phyloP scores from a whole-genome alignment of 2,329 filamentous ascomycete genomes.

The Stemphylium lycopersici region DNA sequence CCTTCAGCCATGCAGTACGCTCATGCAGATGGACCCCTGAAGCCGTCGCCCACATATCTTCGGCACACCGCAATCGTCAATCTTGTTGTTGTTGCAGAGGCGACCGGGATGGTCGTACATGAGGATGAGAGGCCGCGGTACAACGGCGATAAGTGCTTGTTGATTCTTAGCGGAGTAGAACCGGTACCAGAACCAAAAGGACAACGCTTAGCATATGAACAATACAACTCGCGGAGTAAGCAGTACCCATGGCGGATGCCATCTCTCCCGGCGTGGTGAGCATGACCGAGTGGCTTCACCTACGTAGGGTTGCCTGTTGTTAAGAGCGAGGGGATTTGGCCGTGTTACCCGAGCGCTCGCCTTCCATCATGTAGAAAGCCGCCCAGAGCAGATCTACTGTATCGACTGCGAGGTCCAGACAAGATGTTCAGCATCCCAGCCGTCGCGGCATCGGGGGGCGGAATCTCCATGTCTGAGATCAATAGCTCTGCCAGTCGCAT shows the following conservation, averaged over 20 bases:
- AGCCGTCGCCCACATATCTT: neutral
- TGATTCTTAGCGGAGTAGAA: neutral
- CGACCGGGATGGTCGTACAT: neutral
- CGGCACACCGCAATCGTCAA: neutral
- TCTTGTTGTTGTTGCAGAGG: neutral
- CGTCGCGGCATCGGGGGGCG: neutral
- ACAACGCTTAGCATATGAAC: too few relatives aligned
- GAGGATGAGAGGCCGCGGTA: neutral
- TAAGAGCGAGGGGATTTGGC: neutral
- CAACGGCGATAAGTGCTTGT: neutral
- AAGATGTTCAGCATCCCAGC: neutral
- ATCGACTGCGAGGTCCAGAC: neutral
- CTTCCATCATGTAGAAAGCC: neutral
- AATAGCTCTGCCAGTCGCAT: neutral
- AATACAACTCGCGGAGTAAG: neutral
- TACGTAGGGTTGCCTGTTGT: neutral
- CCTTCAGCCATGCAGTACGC: neutral
- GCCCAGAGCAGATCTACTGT: neutral
- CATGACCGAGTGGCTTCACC: neutral
- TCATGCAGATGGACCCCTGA: neutral
- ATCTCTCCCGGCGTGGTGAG: conserved; percentile 1
- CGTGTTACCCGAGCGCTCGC: neutral
- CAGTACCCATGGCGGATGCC: neutral
- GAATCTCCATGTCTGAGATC: neutral
- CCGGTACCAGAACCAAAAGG: too few relatives aligned